Conservation (phyloP, 192 early-diverging fungal genomes). For the Coemansia sp. region DNA sequence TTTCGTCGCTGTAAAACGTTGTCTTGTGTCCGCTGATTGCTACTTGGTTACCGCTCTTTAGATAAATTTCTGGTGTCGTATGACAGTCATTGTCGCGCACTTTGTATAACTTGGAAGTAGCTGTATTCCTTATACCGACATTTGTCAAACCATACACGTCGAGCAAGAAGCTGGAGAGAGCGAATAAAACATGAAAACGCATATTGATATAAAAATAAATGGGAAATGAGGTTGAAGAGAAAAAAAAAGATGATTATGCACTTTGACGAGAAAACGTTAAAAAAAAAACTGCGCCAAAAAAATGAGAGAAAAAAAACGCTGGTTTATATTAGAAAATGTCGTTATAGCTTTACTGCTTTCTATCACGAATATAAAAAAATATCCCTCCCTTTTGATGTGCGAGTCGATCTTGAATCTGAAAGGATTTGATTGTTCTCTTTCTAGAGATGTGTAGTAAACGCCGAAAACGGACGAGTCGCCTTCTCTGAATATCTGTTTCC, state of each 20-base stretch:
- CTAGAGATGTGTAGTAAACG: too few species aligned
- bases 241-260: background rate
- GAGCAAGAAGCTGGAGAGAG: background rate
- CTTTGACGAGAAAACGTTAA: too few species aligned
- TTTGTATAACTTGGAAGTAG: background rate
- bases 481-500: too few species aligned
- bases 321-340: background rate
- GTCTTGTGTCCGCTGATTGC: background rate
- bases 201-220: background rate
- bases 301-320: background rate
- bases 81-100: background rate
- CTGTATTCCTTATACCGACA: background rate
- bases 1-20: background rate
- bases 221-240: background rate
- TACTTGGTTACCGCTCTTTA: background rate
- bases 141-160: background rate
- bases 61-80: background rate
- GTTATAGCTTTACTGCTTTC: background rate
- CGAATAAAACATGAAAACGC: background rate
- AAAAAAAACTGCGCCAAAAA: background rate
- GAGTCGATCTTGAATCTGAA: too few species aligned
- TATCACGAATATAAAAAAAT: too few species aligned
- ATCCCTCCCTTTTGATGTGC: too few species aligned
- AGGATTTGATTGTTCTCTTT: too few species aligned
- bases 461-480: too few species aligned